Percentiles rank a stretch among this genome's conserved stretches.
These are phyloP conservation scores for Sambucus nigra DNA, from an alignment of 129 eudicot species.

Conservation along the genomic window DNA sequence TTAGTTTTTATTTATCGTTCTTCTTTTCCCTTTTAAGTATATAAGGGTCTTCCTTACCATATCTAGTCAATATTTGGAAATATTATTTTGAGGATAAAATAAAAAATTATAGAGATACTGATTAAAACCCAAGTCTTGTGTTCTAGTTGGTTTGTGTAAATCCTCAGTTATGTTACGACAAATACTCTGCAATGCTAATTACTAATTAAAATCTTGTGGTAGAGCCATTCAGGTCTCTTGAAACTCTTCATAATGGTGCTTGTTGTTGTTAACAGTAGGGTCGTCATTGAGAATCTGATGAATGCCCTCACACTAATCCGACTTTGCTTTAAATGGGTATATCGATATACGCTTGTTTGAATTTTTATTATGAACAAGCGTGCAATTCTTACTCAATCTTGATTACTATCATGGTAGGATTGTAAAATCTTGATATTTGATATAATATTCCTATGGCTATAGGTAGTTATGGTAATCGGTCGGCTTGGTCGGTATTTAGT, in stretches of 20 bases:
- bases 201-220: conserved; percentile 20
- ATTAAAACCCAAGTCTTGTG: too few species aligned
- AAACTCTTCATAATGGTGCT: conserved; percentile 97
- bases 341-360: neutral
- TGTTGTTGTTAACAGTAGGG: conserved; percentile 93
- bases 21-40: too few species aligned
- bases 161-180: too few species aligned
- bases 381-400: neutral
- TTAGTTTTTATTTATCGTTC: too few species aligned
- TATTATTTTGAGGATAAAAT: too few species aligned
- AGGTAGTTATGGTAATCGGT: too few species aligned
- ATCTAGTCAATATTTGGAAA: too few species aligned
- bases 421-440: neutral
- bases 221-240: conserved; percentile 98
- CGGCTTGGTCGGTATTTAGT: too few species aligned
- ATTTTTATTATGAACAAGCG: neutral
- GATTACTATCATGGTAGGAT: neutral
- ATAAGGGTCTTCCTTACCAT: too few species aligned
- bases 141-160: too few species aligned
- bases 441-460: too few species aligned
- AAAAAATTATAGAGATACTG: too few species aligned
- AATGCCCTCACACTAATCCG: conserved; percentile 30
- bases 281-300: conserved; percentile 91
- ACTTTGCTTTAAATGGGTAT: neutral
- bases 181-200: neutral